Base-by-base conservation (phyloP, 495 filamentous ascomycete genomes). In the Penicillium daleae region DNA sequence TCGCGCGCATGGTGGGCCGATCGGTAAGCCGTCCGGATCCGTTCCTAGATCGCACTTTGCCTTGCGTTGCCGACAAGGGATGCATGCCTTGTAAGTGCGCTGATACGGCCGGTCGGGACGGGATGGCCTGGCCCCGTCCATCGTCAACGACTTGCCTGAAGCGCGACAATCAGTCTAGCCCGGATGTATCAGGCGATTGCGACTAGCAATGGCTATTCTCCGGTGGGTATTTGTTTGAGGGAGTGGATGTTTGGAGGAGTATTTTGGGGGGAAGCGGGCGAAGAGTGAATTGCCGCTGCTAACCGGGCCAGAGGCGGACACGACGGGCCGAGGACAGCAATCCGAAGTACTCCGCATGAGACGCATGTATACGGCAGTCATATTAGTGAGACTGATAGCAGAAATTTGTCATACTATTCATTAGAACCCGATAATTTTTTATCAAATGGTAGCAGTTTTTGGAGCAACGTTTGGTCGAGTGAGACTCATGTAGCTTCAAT, bases 1-100 rank as follows among this genome's bases (percentile, higher is more conserved):
- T 68, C 95, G 86, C 53, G 92, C 90, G 72, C 95, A 99, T 3
- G 95, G 95, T 56, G 95, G 95, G 58, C 93, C 91, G 74, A 92
- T 86, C n/a, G 93, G 92, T 50, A 75, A 60, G 0, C 78, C 78
- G 64, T 93, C 89, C 72, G 95, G 89, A 62, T 94, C 92, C n/a
- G 69, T 70, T 4, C 76, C 74, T 31, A 82, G 61, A 24, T 82
- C 78, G 62, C 79, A 82, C 66, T 80, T 82, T 27, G 79, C 78
- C 72, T 82, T 82, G 53, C 78, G 76, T 64, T 79, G 76, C 54
- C 79, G 77, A 60, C 79, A 82, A 49, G 79, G 73, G 24, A 80
- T 71, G 60, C 79, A 82, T 19, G 79, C 79, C 65, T 82, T 82
- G 78, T 82, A 82, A 35, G 79, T 79, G 55, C 79, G 79, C 66